These are phyloP conservation scores for Lasiosphaeria ovina DNA, from an alignment of 495 filamentous ascomycete genomes.

Conservation along the genomic window DNA sequence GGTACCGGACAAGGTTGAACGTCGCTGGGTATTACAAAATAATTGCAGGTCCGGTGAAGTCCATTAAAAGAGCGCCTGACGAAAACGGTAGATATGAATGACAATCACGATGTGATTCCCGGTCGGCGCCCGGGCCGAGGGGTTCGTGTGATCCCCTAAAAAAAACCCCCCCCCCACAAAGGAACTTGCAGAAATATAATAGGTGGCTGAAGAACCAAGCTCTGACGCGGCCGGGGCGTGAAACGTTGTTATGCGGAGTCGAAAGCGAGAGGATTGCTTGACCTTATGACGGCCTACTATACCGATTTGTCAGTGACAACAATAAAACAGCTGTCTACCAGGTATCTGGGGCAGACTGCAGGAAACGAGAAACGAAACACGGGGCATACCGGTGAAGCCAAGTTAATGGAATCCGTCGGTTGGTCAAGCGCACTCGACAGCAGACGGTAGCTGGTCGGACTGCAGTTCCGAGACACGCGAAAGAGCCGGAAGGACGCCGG, in stretches of 20 bases:
- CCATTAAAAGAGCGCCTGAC: constrained; percentile 13
- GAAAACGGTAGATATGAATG: not conserved
- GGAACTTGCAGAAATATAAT: not conserved
- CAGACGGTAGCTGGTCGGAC: not conserved
- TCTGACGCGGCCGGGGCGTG: constrained; percentile 15
- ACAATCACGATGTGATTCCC: constrained; percentile 2
- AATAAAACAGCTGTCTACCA: not conserved
- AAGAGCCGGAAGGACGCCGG: no score
- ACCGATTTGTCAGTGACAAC: constrained; percentile 9
- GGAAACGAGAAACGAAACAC: constrained; percentile 9
- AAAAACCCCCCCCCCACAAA: not conserved
- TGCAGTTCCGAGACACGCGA: not conserved
- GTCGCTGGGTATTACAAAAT: constrained; percentile 4
- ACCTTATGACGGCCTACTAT: not conserved
- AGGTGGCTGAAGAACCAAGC: constrained; percentile 7
- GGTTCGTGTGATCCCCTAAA: constrained; percentile 5
- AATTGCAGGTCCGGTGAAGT: constrained; percentile 7
- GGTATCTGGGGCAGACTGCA: not conserved
- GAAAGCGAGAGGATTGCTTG: constrained; percentile 7
- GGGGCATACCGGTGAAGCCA: constrained; percentile 4
- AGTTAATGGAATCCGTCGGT: constrained; percentile 4
- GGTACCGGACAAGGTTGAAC: not conserved
- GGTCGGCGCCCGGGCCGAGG: constrained; percentile 4
- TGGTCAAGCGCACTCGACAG: not conserved
- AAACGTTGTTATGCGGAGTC: constrained; percentile 25